A percentile compares a stretch with the other conserved stretches of the same genome.
These are phyloP conservation scores for Clitopilus passeckerianus DNA, from an alignment of 768 basidiomycete species.

Conservation along the genomic window DNA sequence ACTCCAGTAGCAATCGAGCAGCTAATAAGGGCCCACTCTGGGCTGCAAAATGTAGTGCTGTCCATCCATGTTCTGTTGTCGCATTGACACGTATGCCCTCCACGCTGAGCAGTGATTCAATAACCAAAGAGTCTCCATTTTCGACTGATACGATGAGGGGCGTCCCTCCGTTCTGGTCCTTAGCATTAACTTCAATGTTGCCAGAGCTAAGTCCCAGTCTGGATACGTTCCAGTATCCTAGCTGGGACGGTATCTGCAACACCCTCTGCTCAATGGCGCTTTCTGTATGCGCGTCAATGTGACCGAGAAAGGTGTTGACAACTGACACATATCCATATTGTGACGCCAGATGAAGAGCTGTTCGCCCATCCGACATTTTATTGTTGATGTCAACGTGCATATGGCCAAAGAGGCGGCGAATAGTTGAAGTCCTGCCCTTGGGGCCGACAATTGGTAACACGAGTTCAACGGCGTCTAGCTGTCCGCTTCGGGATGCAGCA, in stretches of 20 bases:
- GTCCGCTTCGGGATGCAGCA: neutral
- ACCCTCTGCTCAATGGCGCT: too few species aligned
- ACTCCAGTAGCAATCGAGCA: neutral
- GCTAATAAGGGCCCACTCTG: neutral
- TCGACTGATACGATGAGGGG: neutral
- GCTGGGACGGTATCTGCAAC: too few species aligned
- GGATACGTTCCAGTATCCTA: neutral
- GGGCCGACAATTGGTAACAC: neutral
- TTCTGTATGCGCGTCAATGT: neutral
- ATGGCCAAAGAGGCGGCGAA: neutral
- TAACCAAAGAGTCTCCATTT: neutral
- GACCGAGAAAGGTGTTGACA: neutral
- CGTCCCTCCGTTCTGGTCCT: neutral
- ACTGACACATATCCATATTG: neutral
- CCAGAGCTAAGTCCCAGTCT: neutral
- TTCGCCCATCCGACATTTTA: neutral
- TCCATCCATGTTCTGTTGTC: neutral
- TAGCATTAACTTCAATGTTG: neutral
- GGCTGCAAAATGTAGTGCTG: neutral
- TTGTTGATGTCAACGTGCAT: neutral
- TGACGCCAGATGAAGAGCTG: neutral
- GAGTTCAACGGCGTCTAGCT: neutral
- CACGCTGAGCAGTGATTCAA: too few species aligned
- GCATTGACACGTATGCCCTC: neutral
- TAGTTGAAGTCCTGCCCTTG: neutral